Conservation (phyloP, 768 basidiomycete species). For the Dioszegia aurantiaca region DNA sequence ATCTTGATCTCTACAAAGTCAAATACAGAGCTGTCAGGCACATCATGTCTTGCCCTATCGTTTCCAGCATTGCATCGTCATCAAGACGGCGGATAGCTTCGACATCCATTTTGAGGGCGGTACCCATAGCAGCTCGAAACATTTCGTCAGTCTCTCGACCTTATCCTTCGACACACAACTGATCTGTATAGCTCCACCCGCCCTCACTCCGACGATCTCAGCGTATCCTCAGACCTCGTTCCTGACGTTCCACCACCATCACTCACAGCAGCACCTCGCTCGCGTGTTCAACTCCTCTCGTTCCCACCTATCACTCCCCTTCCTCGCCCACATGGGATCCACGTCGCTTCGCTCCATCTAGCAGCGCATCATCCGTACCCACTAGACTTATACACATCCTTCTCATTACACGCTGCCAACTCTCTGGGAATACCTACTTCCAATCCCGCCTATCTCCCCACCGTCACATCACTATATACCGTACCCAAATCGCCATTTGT, state of each 20-base stretch:
- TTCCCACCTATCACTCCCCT: conserved; percentile 19
- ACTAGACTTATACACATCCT: conserved; percentile 77
- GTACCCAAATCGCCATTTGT: conserved; percentile 80
- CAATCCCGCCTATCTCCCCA: conserved; percentile 35
- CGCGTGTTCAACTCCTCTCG: conserved; percentile 9
- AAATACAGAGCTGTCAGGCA: no score
- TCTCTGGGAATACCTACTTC: conserved; percentile 67
- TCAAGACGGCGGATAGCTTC: conserved; percentile 7
- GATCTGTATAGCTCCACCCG: neutral
- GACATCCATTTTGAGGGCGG: neutral
- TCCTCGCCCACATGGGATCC: conserved; percentile 46
- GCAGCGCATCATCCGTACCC: conserved; percentile 66
- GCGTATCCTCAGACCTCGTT: neutral
- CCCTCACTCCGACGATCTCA: neutral
- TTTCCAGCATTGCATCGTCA: conserved; percentile 1
- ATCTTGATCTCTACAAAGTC: no score
- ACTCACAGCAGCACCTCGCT: neutral
- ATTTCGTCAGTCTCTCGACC: conserved; percentile 5
- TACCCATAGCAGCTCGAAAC: neutral
- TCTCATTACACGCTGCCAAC: conserved; percentile 77
- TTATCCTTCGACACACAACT: neutral
- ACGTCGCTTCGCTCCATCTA: conserved; percentile 78
- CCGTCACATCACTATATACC: conserved; percentile 73
- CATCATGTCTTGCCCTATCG: neutral
- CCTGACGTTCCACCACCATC: neutral